Conservation (phyloP, 305 asterid genomes). For the Nicotiana rustica region DNA sequence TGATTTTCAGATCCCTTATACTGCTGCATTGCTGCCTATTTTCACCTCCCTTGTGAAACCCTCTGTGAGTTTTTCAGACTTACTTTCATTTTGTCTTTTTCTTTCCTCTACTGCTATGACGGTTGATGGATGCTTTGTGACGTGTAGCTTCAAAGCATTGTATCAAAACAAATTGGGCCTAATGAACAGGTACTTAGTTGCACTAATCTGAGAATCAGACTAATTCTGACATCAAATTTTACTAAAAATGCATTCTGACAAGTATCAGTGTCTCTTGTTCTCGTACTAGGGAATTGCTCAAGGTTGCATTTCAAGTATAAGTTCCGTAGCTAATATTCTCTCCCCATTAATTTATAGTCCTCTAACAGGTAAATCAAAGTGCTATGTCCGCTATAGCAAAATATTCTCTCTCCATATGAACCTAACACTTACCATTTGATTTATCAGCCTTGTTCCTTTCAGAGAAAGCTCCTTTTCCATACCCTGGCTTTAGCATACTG, state of each 20-base stretch:
- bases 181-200: conserved; percentile 35
- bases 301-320: conserved; percentile 40
- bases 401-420: not conserved
- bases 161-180: conserved; percentile 40
- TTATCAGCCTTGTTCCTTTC: conserved; percentile 36
- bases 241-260: not conserved
- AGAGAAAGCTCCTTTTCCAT: conserved; percentile 31
- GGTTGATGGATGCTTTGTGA: conserved; percentile 2
- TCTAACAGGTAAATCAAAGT: conserved; percentile 33
- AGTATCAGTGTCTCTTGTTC: not conserved
- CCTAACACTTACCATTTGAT: not conserved
- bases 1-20: conserved; percentile 32
- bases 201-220: not conserved
- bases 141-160: conserved; percentile 39
- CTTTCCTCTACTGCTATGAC: not conserved
- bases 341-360: conserved; percentile 43
- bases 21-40: conserved; percentile 32
- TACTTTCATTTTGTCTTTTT: not conserved
- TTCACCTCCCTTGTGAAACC: conserved; percentile 33
- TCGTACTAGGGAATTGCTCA: conserved; percentile 39
- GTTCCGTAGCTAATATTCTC: conserved; percentile 31
- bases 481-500: conserved; percentile 31
- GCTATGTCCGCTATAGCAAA: not conserved
- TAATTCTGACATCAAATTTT: not conserved
- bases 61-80: conserved; percentile 20